Base-by-base conservation (phyloP, 441 rosid genomes). In the Hura crepitans region DNA sequence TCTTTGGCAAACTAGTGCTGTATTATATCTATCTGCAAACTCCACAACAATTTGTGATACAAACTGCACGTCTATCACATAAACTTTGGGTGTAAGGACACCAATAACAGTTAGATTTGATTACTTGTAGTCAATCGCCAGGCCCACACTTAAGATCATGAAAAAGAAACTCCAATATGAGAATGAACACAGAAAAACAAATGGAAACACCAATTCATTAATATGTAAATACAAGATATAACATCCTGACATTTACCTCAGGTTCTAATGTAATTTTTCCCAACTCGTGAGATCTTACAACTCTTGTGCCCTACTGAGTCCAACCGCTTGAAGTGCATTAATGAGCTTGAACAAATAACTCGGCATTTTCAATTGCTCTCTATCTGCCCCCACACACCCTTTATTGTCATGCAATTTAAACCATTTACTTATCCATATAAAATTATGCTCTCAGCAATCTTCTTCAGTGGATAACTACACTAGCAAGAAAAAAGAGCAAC, bases 1-100 rank as follows among this genome's bases (percentile, higher is more conserved):
- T 92, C 98, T 95, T 94, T 89, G 93, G 97, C 97, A 95, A 89
- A 90, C 97, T 85, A 92, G 97, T 84, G 99, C 96, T 74, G 97
- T 85, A 89, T 92, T 95, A 89, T 95, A 87, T 86, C 97, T 88
- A 95, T 95, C 82, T 79, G 82, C 79, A 75, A 75, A 62, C 79
- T 75, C 76, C 75, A 63, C 65, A 51, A 22, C 46, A 75, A 57
- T 33, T 70, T 17, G 77, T 84, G 89, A 82, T 80, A 85, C 71
- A 54, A 42, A 69, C 63, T 25, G 77, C 78, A 62, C 56, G 62
- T 35, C 57, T 13, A 49, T 56, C 45, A 61, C 58, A 58, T 37
- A 57, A 60, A 66, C 15, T 15, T 33, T n/a, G 47, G 64, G 73
- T 57, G 25, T 18, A 60, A 56, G 55, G 11, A 31, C 5, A 62